Evolutionary conservation across 192 early-diverging fungal species (phyloP).

Genomic region (Backusella westeae): DNA sequence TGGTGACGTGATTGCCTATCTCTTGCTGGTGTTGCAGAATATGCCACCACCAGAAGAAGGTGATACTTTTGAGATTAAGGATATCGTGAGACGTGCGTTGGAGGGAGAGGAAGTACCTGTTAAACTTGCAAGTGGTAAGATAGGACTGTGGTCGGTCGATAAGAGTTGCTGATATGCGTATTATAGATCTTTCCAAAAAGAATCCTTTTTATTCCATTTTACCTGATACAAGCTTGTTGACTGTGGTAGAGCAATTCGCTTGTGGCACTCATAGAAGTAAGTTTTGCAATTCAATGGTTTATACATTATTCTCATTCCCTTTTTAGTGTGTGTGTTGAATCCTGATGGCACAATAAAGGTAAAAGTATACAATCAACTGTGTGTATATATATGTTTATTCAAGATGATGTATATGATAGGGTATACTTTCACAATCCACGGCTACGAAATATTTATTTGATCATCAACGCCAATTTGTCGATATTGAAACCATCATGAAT

Average conservation of each 20-base stretch:
- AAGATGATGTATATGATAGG: slow-evolving; percentile 20
- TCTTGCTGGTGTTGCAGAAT: slow-evolving; percentile 64
- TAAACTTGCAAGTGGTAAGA: slow-evolving; percentile 58
- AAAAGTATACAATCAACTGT: too few species aligned
- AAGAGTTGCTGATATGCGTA: background rate
- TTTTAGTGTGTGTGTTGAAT: slow-evolving; percentile 65
- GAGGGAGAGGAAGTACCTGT: slow-evolving; percentile 55
- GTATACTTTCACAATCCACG: slow-evolving; percentile 77
- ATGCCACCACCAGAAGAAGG: slow-evolving; percentile 39
- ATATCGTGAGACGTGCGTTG: slow-evolving; percentile 52
- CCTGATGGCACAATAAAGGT: slow-evolving; percentile 53
- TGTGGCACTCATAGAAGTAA: slow-evolving; percentile 73
- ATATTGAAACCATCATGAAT: slow-evolving; percentile 41
- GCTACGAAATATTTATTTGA: slow-evolving; percentile 68
- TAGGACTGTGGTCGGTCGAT: background rate
- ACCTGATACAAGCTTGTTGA: slow-evolving; percentile 70
- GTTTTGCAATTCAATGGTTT: too few species aligned
- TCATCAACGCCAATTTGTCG: slow-evolving; percentile 47
- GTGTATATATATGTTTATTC: background rate
- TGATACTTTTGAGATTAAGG: slow-evolving; percentile 53
- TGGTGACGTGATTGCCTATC: slow-evolving; percentile 76
- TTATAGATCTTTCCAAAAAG: slow-evolving; percentile 68
- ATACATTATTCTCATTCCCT: too few species aligned
- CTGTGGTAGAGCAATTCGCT: slow-evolving; percentile 71
- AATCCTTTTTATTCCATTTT: slow-evolving; percentile 84